Evolutionary conservation across 768 basidiomycete genomes (phyloP).

Genomic region (Tricholoma flavovirens): DNA sequence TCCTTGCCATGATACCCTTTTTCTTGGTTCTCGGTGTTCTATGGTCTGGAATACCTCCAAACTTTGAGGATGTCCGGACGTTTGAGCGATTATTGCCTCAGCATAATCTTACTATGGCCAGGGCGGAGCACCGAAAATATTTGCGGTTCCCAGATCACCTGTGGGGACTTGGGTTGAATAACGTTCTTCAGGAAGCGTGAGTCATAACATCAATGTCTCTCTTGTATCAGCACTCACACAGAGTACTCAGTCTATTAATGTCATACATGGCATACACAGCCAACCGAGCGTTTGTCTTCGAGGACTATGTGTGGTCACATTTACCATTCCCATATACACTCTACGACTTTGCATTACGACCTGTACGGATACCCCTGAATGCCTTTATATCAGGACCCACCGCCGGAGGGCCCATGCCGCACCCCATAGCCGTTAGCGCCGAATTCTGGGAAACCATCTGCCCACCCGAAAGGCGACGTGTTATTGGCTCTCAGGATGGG

Average conservation of each 20-base stretch:
- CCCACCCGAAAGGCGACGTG: slow-evolving; percentile 27
- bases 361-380: slow-evolving; percentile 49
- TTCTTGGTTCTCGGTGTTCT: slow-evolving; percentile 14
- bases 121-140: slow-evolving; percentile 24
- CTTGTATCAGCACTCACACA: background rate
- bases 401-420: slow-evolving; percentile 39
- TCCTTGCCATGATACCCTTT: slow-evolving; percentile 13
- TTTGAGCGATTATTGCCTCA: slow-evolving; percentile 18
- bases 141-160: slow-evolving; percentile 49
- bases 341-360: slow-evolving; percentile 48
- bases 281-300: slow-evolving; percentile 55
- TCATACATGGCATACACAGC: slow-evolving; percentile 46
- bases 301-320: slow-evolving; percentile 59
- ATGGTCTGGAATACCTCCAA: slow-evolving; percentile 20
- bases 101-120: slow-evolving; percentile 12
- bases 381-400: slow-evolving; percentile 54
- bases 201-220: slow-evolving; percentile 17
- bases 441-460: slow-evolving; percentile 48
- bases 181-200: slow-evolving; percentile 45
- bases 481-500: slow-evolving; percentile 29
- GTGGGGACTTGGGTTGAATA: slow-evolving; percentile 25
- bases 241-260: slow-evolving; percentile 35
- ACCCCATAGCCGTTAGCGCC: slow-evolving; percentile 36
- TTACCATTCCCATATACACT: slow-evolving; percentile 47
- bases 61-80: slow-evolving; percentile 16